phyloP scores from a whole-genome alignment of 768 basidiomycete species.

The Calocybe indica region DNA sequence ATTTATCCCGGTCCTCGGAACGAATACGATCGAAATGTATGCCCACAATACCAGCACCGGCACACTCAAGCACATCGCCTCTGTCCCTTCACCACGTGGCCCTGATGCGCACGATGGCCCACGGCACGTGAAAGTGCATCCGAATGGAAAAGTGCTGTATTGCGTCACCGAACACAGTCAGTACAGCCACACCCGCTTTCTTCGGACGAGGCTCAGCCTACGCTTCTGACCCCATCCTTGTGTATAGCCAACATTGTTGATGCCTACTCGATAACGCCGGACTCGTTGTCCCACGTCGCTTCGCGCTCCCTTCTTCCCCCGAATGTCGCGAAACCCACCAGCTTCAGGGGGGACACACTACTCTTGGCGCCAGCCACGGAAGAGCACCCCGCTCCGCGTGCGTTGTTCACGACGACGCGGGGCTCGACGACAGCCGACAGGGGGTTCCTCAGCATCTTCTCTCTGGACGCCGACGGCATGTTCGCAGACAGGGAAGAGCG shows the following conservation, averaged over 20 bases:
- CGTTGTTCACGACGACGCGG: conserved; percentile 43
- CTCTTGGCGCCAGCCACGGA: conserved; percentile 33
- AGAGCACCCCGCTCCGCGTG: conserved; percentile 25
- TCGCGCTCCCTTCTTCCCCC: conserved; percentile 28
- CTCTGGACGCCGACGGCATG: conserved; percentile 31
- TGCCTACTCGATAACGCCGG: conserved; percentile 31
- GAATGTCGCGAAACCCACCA: conserved; percentile 2
- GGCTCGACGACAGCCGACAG: conserved; percentile 26
- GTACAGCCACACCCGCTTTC: conserved; percentile 8
- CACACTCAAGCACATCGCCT: conserved; percentile 27
- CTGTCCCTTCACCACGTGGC: conserved; percentile 33
- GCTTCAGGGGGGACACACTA: conserved; percentile 42
- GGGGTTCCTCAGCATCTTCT: conserved; percentile 40
- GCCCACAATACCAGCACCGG: conserved; percentile 24
- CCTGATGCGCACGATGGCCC: conserved; percentile 36
- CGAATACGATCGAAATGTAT: conserved; percentile 43
- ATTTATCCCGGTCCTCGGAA: conserved; percentile 46
- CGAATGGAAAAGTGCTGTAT: conserved; percentile 44
- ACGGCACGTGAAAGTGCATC: conserved; percentile 46
- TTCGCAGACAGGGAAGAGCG: conserved; percentile 25
- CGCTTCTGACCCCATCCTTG: not conserved
- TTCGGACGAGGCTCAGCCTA: not conserved
- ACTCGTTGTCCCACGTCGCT: conserved; percentile 20
- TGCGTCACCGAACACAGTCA: conserved; percentile 48
- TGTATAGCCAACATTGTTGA: conserved; percentile 42